Evolutionary conservation across 345 rosid genomes (phyloP).

Genomic region (Sonneratia alba): DNA sequence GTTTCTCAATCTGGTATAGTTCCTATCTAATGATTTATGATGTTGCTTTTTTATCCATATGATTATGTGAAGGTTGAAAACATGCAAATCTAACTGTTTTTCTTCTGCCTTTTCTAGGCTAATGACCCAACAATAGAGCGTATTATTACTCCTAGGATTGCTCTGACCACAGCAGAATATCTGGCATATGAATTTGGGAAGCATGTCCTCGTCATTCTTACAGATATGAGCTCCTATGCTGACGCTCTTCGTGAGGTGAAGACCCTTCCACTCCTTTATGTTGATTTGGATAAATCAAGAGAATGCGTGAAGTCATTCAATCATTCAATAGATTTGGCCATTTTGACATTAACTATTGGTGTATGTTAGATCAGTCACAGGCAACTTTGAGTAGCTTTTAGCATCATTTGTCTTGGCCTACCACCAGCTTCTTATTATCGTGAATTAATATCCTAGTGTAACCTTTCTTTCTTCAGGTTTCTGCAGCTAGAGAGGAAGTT

Average conservation of each 20-base stretch:
- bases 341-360: neutral
- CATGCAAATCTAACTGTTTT: neutral
- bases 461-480: slow-evolving; percentile 49
- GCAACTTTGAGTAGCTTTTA: neutral
- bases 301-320: neutral
- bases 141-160: slow-evolving; percentile 92
- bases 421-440: neutral
- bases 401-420: neutral
- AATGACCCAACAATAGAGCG: slow-evolving; percentile 98
- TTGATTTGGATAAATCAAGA: neutral
- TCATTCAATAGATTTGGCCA: neutral
- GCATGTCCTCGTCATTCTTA: slow-evolving; percentile 91
- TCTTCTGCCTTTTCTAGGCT: slow-evolving; percentile 39
- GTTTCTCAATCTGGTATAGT: slow-evolving; percentile 70
- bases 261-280: neutral
- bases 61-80: neutral
- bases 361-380: neutral
- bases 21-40: slow-evolving; percentile 3
- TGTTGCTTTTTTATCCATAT: neutral
- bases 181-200: slow-evolving; percentile 97
- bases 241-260: slow-evolving; percentile 98
- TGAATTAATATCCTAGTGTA: slow-evolving; percentile 3
- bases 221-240: slow-evolving; percentile 97
- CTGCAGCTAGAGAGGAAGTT: slow-evolving; percentile 99
- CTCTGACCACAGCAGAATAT: slow-evolving; percentile 93